Evolutionary conservation across 495 filamentous ascomycete species (phyloP), one percentile per base, ranked within the genome.

Genomic region (Hamigera avellanea): DNA sequence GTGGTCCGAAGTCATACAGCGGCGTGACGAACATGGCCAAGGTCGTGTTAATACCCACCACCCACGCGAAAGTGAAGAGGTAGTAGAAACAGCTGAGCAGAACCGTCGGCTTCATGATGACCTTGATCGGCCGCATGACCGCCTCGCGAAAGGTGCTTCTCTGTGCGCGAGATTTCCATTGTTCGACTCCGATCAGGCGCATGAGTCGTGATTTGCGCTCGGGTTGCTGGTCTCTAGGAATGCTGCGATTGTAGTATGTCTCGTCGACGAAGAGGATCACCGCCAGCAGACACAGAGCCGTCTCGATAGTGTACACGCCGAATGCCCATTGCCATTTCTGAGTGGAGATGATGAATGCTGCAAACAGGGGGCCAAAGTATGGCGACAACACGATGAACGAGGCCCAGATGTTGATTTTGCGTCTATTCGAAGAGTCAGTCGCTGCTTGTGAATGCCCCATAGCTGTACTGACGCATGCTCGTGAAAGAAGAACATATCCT

Each of bases 401-500:
- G 32, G 65, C 58, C 73, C 72, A 77, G 45, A 75, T 64, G 49
- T 79, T 78, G 51, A 80, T 80, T 48, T 78, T 78, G 8, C 73
- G 61, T n/a, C n/a, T n/a, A n/a, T n/a, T n/a, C n/a, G n/a, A n/a
- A n/a, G n/a, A n/a, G n/a, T n/a, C n/a, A n/a, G n/a, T n/a, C n/a
- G n/a, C n/a, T n/a, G n/a, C n/a, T n/a, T n/a, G n/a, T n/a, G n/a
- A n/a, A n/a, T n/a, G n/a, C n/a, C n/a, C n/a, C n/a, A n/a, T n/a
- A n/a, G n/a, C n/a, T 10, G 35, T 46, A 29, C n/a, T n/a, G n/a
- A n/a, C 13, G 62, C 64, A 34, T 73, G 72, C 41, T 79, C 73
- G 40, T 80, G 75, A 52, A 78, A 69, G 62, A 74, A 80, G 56
- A 78, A 80, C 33, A 77, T 61, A 53, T 80, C 76, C 44, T 78